Conservation (phyloP, 306 rosid species). For the Mucuna pruriens region DNA sequence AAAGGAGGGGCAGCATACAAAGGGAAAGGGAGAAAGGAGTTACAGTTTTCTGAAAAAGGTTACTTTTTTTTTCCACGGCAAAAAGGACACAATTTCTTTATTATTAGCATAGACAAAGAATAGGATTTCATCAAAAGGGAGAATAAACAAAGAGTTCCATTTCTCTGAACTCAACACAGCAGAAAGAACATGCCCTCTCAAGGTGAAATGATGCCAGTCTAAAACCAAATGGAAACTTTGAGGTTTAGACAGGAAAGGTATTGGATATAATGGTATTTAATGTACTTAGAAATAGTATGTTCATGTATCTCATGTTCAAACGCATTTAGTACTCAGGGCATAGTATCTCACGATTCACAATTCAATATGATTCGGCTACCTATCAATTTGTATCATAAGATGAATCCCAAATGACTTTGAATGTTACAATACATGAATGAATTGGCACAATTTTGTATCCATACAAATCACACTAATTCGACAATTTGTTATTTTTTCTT, state of each 20-base stretch:
- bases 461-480: no score
- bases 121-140: background rate
- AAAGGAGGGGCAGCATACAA: no score
- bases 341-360: no score
- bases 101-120: background rate
- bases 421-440: no score
- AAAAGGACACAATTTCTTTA: background rate
- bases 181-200: background rate
- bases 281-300: background rate
- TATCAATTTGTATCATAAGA: no score
- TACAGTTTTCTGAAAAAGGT: no score
- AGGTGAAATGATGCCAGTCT: background rate
- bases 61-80: background rate
- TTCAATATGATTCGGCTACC: no score
- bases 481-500: no score
- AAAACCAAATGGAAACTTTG: background rate
- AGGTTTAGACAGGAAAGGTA: background rate
- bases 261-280: background rate
- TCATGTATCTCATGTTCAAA: background rate
- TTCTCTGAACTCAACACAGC: background rate
- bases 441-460: no score
- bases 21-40: background rate
- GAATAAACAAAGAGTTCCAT: background rate
- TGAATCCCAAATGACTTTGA: no score
- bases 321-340: background rate